Conservation (phyloP, 1,284 basidiomycete species). For the Cryptococcus sp. region DNA sequence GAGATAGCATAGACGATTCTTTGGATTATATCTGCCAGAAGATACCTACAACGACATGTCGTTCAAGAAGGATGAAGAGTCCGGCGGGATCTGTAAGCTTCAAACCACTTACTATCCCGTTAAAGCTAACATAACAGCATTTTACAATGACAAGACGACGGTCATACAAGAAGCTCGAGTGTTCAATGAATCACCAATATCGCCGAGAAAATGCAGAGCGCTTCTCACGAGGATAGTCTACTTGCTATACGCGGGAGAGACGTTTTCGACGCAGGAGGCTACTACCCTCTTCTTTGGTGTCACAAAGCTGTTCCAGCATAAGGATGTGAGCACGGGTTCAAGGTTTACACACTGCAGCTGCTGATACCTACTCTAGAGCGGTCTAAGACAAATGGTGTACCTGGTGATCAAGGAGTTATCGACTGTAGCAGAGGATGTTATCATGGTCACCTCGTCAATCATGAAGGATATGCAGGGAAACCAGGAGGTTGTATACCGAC, state of each 20-base stretch:
- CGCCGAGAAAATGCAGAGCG: constrained; percentile 91
- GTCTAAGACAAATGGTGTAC: constrained; percentile 96
- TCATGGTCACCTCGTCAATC: constrained; percentile 99
- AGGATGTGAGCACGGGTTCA: constrained; percentile 69
- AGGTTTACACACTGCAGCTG: too few species aligned
- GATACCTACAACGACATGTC: constrained; percentile 45
- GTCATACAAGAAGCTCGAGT: constrained; percentile 97
- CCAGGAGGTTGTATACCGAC: constrained; percentile 96
- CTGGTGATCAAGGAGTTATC: constrained; percentile 98
- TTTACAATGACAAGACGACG: constrained; percentile 82
- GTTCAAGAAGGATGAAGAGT: constrained; percentile 90
- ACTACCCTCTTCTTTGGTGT: constrained; percentile 98
- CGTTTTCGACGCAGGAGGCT: constrained; percentile 90
- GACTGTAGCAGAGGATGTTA: constrained; percentile 94
- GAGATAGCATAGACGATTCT: too few species aligned
- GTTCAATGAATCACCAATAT: constrained; percentile 99
- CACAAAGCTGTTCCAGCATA: constrained; percentile 98
- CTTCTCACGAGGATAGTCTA: constrained; percentile 95
- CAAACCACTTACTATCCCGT: neutral
- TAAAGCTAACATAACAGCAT: constrained; percentile 29
- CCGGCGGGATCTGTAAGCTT: constrained; percentile 53
- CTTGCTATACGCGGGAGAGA: constrained; percentile 93
- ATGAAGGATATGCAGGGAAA: constrained; percentile 99
- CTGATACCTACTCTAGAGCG: constrained; percentile 58
- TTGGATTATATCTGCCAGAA: too few species aligned